Evolutionary conservation across 768 basidiomycete species (phyloP).

Genomic region (Suillus bovinus): DNA sequence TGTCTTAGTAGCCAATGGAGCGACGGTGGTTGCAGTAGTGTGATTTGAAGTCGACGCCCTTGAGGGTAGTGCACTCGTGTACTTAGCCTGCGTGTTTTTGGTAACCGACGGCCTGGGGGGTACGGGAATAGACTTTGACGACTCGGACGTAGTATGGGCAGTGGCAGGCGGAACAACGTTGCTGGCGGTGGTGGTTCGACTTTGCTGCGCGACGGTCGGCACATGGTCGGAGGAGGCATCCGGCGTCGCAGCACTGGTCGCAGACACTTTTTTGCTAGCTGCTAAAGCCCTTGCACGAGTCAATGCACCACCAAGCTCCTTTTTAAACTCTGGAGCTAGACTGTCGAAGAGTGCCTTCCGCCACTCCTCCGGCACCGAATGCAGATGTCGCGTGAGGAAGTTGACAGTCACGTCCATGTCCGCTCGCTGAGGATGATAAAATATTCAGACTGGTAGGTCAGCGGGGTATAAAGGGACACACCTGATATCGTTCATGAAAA

Average conservation of each 20-base stretch:
- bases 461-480: neutral
- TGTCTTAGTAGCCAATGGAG: neutral
- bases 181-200: neutral
- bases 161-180: neutral
- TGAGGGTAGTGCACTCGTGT: neutral
- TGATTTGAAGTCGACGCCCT: neutral
- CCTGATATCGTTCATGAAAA: neutral
- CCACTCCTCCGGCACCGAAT: neutral
- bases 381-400: neutral
- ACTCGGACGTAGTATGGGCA: neutral
- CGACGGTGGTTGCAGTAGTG: neutral
- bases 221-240: neutral
- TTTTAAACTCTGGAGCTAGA: neutral
- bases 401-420: neutral
- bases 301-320: neutral
- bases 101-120: conserved; percentile 4
- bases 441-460: neutral
- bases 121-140: neutral
- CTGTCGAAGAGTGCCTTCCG: neutral
- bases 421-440: neutral
- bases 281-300: neutral
- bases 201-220: neutral
- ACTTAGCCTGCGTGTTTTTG: neutral
- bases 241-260: neutral
- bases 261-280: neutral